phyloP scores from a whole-genome alignment of 345 rosid species.

The Populus ilicifolia region DNA sequence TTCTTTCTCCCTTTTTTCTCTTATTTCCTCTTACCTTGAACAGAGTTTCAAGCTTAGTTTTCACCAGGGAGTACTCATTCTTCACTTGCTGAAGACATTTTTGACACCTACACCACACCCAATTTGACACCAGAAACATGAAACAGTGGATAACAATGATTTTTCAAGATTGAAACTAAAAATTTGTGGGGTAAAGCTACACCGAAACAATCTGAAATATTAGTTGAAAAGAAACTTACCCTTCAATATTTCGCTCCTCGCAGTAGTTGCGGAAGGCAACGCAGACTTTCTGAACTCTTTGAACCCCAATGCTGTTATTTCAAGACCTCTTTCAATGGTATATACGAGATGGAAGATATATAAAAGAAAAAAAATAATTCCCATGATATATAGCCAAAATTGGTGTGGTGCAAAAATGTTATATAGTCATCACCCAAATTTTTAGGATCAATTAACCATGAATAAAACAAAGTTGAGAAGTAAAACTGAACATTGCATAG shows the following conservation, averaged over 20 bases:
- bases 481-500: neutral
- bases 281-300: slow-evolving; percentile 53
- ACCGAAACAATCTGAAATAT: neutral
- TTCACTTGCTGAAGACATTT: slow-evolving; percentile 55
- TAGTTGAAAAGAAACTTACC: slow-evolving; percentile 28
- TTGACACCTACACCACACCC: slow-evolving; percentile 41
- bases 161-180: neutral
- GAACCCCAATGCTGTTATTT: slow-evolving; percentile 51
- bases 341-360: neutral
- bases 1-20: neutral
- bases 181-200: neutral
- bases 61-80: slow-evolving; percentile 48
- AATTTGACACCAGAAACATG: neutral
- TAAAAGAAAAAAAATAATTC: neutral
- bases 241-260: slow-evolving; percentile 44
- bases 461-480: neutral
- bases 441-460: neutral
- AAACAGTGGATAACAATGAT: neutral
- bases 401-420: neutral
- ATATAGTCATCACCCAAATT: neutral
- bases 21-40: slow-evolving; percentile 37
- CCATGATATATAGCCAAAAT: neutral
- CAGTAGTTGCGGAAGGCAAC: slow-evolving; percentile 43
- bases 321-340: neutral
- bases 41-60: slow-evolving; percentile 55